Percentiles rank a stretch among this genome's conserved stretches.
Conservation (phyloP, 345 rosid species). For the Pistacia integerrima region DNA sequence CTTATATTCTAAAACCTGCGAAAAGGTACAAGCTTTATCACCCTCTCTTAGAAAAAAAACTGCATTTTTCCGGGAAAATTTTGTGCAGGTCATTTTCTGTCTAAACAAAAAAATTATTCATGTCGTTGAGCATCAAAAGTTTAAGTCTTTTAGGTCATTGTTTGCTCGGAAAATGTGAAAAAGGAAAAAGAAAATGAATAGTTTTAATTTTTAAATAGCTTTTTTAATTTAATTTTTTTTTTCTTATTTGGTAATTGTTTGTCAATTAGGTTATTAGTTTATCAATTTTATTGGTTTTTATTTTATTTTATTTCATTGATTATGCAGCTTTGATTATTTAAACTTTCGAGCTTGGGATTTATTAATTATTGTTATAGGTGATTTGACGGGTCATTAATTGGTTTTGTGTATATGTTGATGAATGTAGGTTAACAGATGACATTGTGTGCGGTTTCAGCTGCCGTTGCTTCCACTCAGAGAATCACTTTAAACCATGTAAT, state of each 20-base stretch:
- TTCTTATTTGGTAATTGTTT: background rate
- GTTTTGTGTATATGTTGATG: background rate
- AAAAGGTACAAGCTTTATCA: background rate
- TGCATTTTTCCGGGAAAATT: background rate
- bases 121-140: too few species aligned
- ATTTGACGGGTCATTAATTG: background rate
- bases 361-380: background rate
- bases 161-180: background rate
- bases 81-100: background rate
- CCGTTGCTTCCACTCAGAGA: background rate
- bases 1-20: background rate
- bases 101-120: background rate
- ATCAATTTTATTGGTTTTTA: background rate
- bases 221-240: background rate
- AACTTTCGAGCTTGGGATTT: background rate
- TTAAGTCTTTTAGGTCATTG: background rate
- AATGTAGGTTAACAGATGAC: constrained; percentile 13
- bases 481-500: constrained; percentile 14
- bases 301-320: background rate
- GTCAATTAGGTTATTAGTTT: background rate
- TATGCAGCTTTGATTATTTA: background rate
- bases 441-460: constrained; percentile 15
- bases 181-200: background rate
- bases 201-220: background rate
- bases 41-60: background rate